A percentile compares a stretch with the other conserved stretches of the same genome.
These are phyloP conservation scores for Tillandsia fasciculata DNA, from an alignment of 176 grass and related monocot species.

Conservation along the genomic window DNA sequence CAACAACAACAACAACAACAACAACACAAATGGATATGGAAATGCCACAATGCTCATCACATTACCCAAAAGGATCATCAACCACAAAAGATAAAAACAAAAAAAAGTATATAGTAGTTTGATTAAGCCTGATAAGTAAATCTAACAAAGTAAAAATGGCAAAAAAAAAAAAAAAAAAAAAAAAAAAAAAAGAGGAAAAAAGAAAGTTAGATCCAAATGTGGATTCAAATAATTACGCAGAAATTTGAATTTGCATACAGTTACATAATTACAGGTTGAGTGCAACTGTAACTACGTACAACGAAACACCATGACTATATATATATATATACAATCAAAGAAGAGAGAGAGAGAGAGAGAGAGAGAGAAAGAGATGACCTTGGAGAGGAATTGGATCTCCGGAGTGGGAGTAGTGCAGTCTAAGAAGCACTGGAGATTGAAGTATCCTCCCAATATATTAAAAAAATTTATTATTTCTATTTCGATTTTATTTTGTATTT, in stretches of 20 bases:
- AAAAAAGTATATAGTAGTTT: background rate
- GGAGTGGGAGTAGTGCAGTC: conserved; percentile 38
- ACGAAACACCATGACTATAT: background rate
- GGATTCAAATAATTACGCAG: background rate
- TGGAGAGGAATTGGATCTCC: conserved; percentile 11
- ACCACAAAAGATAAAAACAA: background rate
- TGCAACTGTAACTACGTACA: background rate
- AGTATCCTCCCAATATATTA: conserved; percentile 12
- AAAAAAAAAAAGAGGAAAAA: background rate
- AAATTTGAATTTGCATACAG: too few relatives aligned
- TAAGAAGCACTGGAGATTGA: conserved; percentile 56
- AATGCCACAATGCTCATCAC: background rate
- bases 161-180: too few relatives aligned
- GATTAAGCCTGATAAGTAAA: background rate
- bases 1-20: too few relatives aligned
- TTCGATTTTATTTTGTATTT: too few relatives aligned
- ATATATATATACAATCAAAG: background rate
- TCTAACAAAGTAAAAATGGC: background rate
- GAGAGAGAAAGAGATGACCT: conserved; percentile 6
- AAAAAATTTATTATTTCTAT: too few relatives aligned
- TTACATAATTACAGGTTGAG: too few relatives aligned
- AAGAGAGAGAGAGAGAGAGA: background rate
- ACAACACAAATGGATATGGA: too few relatives aligned
- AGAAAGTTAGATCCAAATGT: background rate
- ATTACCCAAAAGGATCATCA: background rate